Evolutionary conservation across 106 monocot species (phyloP).

Genomic region (Phalaenopsis equestris): DNA sequence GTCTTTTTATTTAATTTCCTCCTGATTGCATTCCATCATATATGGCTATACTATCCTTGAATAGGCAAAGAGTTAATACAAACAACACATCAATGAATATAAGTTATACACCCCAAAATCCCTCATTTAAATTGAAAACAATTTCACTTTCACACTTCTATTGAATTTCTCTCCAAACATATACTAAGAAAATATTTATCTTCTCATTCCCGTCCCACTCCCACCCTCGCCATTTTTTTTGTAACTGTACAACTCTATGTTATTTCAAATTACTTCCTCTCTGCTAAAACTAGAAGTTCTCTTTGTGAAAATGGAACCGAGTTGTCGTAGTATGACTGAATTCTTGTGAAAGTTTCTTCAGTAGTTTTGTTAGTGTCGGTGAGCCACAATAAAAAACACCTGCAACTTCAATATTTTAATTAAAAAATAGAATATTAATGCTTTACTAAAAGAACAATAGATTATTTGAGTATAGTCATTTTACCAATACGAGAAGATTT

Average conservation of each 20-base stretch:
- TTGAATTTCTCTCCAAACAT: background rate
- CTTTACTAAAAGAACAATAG: background rate
- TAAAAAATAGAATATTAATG: background rate
- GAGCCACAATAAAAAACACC: conserved; percentile 96
- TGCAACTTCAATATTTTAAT: conserved; percentile 17
- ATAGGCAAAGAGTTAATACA: background rate
- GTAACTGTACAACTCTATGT: conserved; percentile 12
- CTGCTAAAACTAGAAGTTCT: conserved; percentile 58
- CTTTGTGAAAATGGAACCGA: conserved; percentile 95
- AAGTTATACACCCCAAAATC: background rate
- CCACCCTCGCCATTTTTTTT: background rate
- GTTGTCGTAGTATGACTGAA: conserved; percentile 83
- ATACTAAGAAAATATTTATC: background rate
- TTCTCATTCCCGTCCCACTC: background rate
- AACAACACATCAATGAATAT: background rate
- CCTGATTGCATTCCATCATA: background rate
- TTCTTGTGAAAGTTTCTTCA: conserved; percentile 72
- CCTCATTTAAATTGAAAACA: background rate
- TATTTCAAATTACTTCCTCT: conserved; percentile 4
- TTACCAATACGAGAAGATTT: conserved; percentile 49
- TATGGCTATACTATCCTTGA: background rate
- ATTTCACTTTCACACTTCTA: background rate
- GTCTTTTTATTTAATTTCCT: too few relatives aligned
- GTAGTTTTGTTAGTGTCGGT: conserved; percentile 61
- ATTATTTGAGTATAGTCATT: background rate